These are phyloP conservation scores for Aspergillus sparsus DNA, from an alignment of 495 filamentous ascomycete species.

Conservation along the genomic window DNA sequence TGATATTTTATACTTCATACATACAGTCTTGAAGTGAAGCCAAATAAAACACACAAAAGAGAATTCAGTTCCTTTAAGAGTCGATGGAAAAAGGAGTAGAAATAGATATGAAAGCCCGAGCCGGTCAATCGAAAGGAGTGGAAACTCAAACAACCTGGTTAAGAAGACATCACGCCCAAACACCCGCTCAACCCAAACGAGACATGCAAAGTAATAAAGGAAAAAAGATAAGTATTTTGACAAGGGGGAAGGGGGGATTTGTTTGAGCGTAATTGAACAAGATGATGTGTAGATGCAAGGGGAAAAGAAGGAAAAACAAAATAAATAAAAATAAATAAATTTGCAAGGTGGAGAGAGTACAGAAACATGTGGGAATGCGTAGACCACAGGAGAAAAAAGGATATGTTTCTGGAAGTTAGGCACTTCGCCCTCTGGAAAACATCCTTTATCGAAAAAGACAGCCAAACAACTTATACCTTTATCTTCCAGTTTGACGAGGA, in stretches of 20 bases:
- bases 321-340: neutral
- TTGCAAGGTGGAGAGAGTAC: no score
- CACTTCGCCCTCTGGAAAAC: neutral
- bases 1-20: slow-evolving; percentile 12
- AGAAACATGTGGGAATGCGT: no score
- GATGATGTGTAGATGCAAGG: neutral
- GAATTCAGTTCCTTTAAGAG: neutral
- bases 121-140: slow-evolving; percentile 15
- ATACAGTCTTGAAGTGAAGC: slow-evolving; percentile 2
- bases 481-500: slow-evolving; percentile 44
- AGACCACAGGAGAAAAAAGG: neutral
- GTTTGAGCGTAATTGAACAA: neutral
- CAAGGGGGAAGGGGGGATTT: neutral
- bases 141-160: slow-evolving; percentile 18
- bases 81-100: slow-evolving; percentile 3
- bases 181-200: slow-evolving; percentile 26
- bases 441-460: slow-evolving; percentile 5
- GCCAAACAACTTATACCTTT: slow-evolving; percentile 20
- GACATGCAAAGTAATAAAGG: slow-evolving; percentile 4
- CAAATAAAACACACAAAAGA: slow-evolving; percentile 10
- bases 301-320: neutral
- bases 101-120: slow-evolving; percentile 4
- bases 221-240: slow-evolving; percentile 14
- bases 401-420: neutral
- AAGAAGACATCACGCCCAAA: slow-evolving; percentile 24